Evolutionary conservation across 1,284 basidiomycete species (phyloP).

Genomic region (Leucoagaricus sp.): DNA sequence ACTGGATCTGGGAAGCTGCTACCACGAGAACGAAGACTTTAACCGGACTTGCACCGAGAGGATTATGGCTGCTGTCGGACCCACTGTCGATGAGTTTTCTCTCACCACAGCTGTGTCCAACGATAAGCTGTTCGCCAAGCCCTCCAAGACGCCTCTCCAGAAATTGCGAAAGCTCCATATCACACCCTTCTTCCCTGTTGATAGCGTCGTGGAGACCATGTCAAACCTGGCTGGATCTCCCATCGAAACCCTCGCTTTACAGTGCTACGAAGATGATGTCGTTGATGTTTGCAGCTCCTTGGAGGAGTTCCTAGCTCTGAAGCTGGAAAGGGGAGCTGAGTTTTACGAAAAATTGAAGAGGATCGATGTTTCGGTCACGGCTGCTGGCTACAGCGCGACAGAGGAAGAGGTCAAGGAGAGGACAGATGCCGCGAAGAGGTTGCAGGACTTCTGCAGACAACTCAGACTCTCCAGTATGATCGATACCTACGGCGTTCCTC

Average conservation of each 20-base stretch:
- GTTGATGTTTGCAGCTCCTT: conserved; percentile 57
- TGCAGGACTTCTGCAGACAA: conserved; percentile 45
- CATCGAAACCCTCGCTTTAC: conserved; percentile 56
- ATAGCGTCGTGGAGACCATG: conserved; percentile 59
- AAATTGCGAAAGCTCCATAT: conserved; percentile 57
- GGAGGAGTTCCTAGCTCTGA: conserved; percentile 54
- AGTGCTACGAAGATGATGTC: conserved; percentile 62
- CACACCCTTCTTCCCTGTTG: conserved; percentile 61
- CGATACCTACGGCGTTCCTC: conserved; percentile 16
- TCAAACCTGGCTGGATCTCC: conserved; percentile 60
- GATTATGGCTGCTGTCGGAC: conserved; percentile 58
- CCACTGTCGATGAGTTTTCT: conserved; percentile 53
- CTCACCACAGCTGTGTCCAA: conserved; percentile 52
- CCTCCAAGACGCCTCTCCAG: conserved; percentile 49
- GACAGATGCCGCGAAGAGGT: conserved; percentile 35
- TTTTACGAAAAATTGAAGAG: conserved; percentile 43
- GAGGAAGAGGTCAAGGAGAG: conserved; percentile 35
- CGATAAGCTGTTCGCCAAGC: conserved; percentile 42
- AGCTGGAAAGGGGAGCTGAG: conserved; percentile 46
- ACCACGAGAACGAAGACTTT: conserved; percentile 51
- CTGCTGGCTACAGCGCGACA: conserved; percentile 26
- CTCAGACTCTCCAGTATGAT: conserved; percentile 37
- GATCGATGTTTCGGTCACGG: conserved; percentile 42
- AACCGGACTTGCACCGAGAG: conserved; percentile 57
- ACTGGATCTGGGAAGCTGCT: conserved; percentile 62